These are phyloP conservation scores for Ganoderma lucidum DNA, from an alignment of 1,284 basidiomycete genomes.

Conservation along the genomic window DNA sequence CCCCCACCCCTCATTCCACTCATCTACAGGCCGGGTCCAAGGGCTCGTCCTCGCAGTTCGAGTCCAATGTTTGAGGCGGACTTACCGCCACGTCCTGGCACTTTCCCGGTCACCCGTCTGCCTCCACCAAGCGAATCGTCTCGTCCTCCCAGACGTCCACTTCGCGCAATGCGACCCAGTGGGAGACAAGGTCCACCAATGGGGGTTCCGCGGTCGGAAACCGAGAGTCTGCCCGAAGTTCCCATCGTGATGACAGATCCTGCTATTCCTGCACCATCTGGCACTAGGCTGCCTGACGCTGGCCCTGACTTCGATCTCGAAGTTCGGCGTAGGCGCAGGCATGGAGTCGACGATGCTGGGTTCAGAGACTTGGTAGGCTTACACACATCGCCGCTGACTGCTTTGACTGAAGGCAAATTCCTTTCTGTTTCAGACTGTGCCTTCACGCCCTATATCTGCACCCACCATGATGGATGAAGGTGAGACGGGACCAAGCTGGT, in stretches of 20 bases:
- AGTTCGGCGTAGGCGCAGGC: slow-evolving; percentile 22
- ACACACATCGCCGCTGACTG: not conserved
- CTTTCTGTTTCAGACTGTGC: slow-evolving; percentile 9
- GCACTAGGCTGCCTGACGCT: slow-evolving; percentile 15
- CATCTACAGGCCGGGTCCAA: slow-evolving; percentile 56
- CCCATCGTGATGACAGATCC: slow-evolving; percentile 12
- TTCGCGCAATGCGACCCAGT: not conserved
- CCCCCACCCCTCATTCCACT: slow-evolving; percentile 65
- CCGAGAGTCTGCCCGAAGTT: slow-evolving; percentile 16
- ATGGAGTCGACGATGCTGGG: slow-evolving; percentile 14
- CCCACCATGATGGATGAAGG: slow-evolving; percentile 1
- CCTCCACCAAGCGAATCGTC: slow-evolving; percentile 9
- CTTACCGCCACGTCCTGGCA: slow-evolving; percentile 38
- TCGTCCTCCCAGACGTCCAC: slow-evolving; percentile 18
- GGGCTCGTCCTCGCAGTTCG: slow-evolving; percentile 52
- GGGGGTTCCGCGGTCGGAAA: slow-evolving; percentile 18
- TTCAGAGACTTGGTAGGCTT: slow-evolving; percentile 21
- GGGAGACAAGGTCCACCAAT: not conserved
- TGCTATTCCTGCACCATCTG: not conserved
- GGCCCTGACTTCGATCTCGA: slow-evolving; percentile 27
- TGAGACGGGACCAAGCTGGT: slow-evolving; percentile 15
- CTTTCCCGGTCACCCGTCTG: slow-evolving; percentile 36
- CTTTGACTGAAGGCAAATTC: not conserved
- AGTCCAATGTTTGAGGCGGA: slow-evolving; percentile 48
- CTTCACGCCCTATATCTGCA: slow-evolving; percentile 25